These are phyloP conservation scores for Gypsophila paniculata DNA, from an alignment of 179 eudicot species.

Conservation along the genomic window DNA sequence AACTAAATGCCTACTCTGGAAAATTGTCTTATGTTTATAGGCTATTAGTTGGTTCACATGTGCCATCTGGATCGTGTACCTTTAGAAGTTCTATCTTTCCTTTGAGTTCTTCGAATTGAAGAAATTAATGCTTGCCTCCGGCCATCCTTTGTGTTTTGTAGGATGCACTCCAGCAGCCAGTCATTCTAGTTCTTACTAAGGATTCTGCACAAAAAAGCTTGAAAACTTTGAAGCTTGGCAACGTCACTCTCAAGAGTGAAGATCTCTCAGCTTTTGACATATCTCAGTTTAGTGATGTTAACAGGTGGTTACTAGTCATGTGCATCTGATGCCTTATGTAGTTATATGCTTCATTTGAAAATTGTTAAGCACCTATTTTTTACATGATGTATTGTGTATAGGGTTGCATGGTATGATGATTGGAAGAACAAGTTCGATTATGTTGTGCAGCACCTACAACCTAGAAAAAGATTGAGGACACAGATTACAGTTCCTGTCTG, in stretches of 20 bases:
- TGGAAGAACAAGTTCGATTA: slow-evolving; percentile 49
- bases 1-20: not conserved
- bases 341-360: slow-evolving; percentile 14
- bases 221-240: slow-evolving; percentile 28
- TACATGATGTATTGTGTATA: slow-evolving; percentile 24
- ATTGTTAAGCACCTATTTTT: not conserved
- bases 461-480: slow-evolving; percentile 21
- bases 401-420: slow-evolving; percentile 55
- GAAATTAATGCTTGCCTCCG: not conserved
- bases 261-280: slow-evolving; percentile 41
- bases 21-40: not conserved
- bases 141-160: slow-evolving; percentile 18
- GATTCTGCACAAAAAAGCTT: slow-evolving; percentile 40
- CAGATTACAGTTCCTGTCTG: slow-evolving; percentile 19
- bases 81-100: not conserved
- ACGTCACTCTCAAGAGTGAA: slow-evolving; percentile 33
- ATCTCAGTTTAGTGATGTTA: slow-evolving; percentile 31
- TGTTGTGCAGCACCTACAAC: slow-evolving; percentile 32
- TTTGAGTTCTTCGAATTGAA: not conserved
- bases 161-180: slow-evolving; percentile 80
- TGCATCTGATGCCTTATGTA: slow-evolving; percentile 11
- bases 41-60: not conserved
- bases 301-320: slow-evolving; percentile 39
- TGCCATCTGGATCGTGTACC: not conserved
- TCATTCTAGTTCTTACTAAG: slow-evolving; percentile 54